Percentiles rank a stretch among this genome's conserved stretches.
Conservation (phyloP, 2,329 filamentous ascomycete genomes). For the Septoria petroselini region DNA sequence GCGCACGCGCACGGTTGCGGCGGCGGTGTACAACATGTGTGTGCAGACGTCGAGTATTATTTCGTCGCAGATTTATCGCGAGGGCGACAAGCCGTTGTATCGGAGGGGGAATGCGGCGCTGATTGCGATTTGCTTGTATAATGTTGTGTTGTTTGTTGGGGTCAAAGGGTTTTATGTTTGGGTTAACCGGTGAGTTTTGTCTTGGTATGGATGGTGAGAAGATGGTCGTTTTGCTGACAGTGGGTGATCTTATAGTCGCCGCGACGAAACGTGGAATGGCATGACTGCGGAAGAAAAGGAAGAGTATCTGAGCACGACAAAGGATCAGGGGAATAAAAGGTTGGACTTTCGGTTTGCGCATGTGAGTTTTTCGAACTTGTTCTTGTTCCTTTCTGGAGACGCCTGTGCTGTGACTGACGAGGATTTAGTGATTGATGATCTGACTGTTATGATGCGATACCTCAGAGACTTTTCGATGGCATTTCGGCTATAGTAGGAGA, state of each 20-base stretch:
- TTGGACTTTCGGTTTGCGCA: constrained; percentile 41
- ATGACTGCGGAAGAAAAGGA: constrained; percentile 51
- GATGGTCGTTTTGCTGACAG: neutral
- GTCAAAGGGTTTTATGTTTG: constrained; percentile 55
- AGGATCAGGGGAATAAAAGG: constrained; percentile 43
- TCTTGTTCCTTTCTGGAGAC: too few relatives aligned
- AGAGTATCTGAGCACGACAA: constrained; percentile 47
- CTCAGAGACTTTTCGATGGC: too few relatives aligned
- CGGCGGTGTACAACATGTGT: constrained; percentile 59
- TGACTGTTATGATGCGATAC: too few relatives aligned
- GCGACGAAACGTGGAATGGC: constrained; percentile 46
- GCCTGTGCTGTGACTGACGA: too few relatives aligned
- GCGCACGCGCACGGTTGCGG: constrained; percentile 59
- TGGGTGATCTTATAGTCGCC: constrained; percentile 14
- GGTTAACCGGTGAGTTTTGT: constrained; percentile 44
- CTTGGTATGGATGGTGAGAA: neutral
- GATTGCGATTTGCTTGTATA: constrained; percentile 50
- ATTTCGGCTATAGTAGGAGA: too few relatives aligned
- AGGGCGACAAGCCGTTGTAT: constrained; percentile 56
- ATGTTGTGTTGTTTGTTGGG: constrained; percentile 51
- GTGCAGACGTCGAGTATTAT: constrained; percentile 44
- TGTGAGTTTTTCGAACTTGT: too few relatives aligned
- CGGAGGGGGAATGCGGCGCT: constrained; percentile 53
- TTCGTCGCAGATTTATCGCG: constrained; percentile 49
- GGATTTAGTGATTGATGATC: too few relatives aligned